A percentile compares a stretch with the other conserved stretches of the same genome.
These are phyloP conservation scores for Solanum bukasovii DNA, from an alignment of 257 asterid genomes.

Conservation along the genomic window DNA sequence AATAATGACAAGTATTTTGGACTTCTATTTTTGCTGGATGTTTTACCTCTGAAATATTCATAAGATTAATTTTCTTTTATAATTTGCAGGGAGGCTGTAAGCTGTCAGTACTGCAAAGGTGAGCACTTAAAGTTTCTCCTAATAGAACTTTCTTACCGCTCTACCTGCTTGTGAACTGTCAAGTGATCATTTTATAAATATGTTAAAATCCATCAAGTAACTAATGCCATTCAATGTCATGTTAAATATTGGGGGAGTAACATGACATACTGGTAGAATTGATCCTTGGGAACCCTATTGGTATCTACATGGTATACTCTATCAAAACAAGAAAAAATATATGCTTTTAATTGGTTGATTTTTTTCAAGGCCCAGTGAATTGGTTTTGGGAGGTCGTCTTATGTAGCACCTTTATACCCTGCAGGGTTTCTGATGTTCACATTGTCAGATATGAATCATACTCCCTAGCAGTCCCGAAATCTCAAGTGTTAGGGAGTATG, in stretches of 20 bases:
- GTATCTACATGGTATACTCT: not conserved
- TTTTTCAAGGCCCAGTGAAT: not conserved
- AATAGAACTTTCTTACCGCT: not conserved
- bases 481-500: not conserved
- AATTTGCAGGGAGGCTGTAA: slow-evolving; percentile 80
- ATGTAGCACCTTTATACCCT: not conserved
- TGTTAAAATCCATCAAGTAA: not conserved
- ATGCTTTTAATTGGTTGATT: not conserved
- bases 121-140: slow-evolving; percentile 3
- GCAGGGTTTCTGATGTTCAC: not conserved
- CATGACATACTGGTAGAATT: not conserved
- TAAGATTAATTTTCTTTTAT: slow-evolving; percentile 16
- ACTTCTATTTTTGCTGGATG: not conserved
- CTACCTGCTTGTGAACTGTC: not conserved
- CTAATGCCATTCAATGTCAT: not conserved
- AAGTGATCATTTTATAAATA: not conserved
- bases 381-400: not conserved
- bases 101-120: slow-evolving; percentile 82
- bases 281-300: not conserved
- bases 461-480: not conserved
- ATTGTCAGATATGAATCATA: not conserved
- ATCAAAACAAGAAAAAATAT: not conserved
- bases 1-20: not conserved
- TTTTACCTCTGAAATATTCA: not conserved
- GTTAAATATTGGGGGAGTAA: not conserved